Evolutionary conservation across 1,139 yeast species (phyloP).

Genomic region (Sugiyamaella pinicola): DNA sequence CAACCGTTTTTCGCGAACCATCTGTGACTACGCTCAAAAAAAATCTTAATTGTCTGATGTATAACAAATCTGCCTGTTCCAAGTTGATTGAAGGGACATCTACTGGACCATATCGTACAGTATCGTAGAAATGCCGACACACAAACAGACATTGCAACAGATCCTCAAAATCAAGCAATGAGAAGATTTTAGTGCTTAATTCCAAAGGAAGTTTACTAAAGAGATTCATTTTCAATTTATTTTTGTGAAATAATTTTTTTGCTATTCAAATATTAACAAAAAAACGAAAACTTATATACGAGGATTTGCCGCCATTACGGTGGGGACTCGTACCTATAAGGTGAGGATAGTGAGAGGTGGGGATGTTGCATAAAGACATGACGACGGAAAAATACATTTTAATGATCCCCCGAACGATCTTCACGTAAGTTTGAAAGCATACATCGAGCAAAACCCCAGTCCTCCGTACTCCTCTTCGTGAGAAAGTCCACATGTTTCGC

Average conservation of each 20-base stretch:
- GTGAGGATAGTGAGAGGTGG: background rate
- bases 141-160: constrained; percentile 7
- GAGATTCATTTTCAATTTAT: background rate
- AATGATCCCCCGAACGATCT: background rate
- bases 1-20: background rate
- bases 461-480: no score
- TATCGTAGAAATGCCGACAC: background rate
- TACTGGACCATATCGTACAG: background rate
- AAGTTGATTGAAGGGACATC: constrained; percentile 1
- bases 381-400: background rate
- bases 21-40: constrained; percentile 2
- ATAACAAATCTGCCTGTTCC: background rate
- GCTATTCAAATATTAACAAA: no score
- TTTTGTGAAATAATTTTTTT: background rate
- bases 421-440: no score
- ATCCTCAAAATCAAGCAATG: constrained; percentile 4
- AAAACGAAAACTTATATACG: background rate
- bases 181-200: constrained; percentile 1
- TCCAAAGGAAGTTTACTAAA: constrained; percentile 7
- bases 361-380: constrained; percentile 4
- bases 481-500: no score
- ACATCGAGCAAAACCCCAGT: no score
- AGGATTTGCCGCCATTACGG: background rate
- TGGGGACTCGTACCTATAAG: background rate
- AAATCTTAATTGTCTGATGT: constrained; percentile 1